These are phyloP conservation scores for Eucalyptus paniculata DNA, from an alignment of 345 rosid genomes.

Conservation along the genomic window DNA sequence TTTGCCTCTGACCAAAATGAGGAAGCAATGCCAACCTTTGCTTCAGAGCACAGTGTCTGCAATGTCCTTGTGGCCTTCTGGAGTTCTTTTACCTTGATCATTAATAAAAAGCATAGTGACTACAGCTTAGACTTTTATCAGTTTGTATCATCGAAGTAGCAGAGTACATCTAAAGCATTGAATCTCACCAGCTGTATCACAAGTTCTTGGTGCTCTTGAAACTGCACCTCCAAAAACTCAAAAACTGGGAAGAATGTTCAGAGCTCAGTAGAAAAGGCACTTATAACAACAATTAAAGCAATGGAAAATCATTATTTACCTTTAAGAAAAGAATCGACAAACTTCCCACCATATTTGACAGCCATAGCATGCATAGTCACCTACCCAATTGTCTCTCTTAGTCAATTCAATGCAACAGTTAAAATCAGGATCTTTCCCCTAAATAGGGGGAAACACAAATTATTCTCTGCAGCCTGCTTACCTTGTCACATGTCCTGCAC, in stretches of 20 bases:
- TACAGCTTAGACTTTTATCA: not conserved
- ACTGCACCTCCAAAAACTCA: conserved; percentile 56
- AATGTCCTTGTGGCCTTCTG: conserved; percentile 85
- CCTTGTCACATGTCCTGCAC: conserved; percentile 65
- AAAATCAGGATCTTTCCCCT: not conserved
- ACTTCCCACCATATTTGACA: conserved; percentile 81
- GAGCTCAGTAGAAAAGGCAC: not conserved
- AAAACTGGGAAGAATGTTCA: conserved; percentile 36
- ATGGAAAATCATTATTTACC: conserved; percentile 12
- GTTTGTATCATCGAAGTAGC: not conserved
- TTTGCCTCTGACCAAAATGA: not conserved
- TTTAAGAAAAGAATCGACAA: conserved; percentile 65
- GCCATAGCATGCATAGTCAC: conserved; percentile 64
- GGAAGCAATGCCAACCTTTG: conserved; percentile 44
- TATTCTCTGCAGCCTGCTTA: not conserved
- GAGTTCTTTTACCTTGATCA: conserved; percentile 56
- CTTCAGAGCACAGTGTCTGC: conserved; percentile 86
- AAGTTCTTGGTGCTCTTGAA: conserved; percentile 47
- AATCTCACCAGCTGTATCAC: conserved; percentile 53
- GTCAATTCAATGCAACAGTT: not conserved
- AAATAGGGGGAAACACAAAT: not conserved
- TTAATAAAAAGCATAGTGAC: not conserved
- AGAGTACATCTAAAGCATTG: not conserved
- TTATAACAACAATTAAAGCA: not conserved
- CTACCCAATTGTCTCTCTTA: conserved; percentile 16